Percentiles rank a stretch among this genome's conserved stretches.
phyloP scores from a whole-genome alignment of 2,329 filamentous ascomycete genomes.

The Fusarium stilboides region DNA sequence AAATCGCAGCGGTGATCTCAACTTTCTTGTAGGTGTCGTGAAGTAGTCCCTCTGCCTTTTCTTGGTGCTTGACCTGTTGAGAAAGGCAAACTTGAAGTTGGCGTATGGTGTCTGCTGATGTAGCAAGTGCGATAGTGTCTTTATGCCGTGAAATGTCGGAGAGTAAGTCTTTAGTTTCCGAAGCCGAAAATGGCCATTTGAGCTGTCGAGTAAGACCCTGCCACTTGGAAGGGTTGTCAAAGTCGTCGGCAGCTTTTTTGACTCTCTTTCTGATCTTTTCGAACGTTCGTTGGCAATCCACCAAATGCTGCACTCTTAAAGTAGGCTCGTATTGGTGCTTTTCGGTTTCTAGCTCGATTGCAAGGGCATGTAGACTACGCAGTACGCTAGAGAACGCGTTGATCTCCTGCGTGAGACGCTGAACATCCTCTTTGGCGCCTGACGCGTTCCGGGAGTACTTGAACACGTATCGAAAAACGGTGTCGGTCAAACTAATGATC shows the following conservation, averaged over 20 bases:
- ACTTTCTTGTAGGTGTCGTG: no score
- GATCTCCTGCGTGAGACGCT: constrained; percentile 4
- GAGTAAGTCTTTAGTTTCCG: constrained; percentile 2
- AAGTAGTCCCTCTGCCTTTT: neutral
- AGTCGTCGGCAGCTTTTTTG: no score
- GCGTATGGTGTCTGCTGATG: neutral
- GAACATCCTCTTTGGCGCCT: constrained; percentile 6
- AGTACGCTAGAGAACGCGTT: constrained; percentile 10
- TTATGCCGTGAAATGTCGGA: constrained; percentile 7
- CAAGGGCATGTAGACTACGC: neutral
- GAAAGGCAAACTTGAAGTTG: neutral
- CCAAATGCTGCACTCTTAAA: no score
- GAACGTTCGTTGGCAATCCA: constrained; percentile 1
- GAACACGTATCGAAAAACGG: constrained; percentile 6
- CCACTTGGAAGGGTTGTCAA: no score
- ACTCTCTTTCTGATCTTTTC: no score
- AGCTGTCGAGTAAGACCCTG: neutral
- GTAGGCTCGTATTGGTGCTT: no score
- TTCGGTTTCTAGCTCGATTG: constrained; percentile 14
- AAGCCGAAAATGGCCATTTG: constrained; percentile 12
- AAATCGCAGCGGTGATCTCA: no score
- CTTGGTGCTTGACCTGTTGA: neutral
- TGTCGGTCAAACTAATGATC: constrained; percentile 27
- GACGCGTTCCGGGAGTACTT: constrained; percentile 17
- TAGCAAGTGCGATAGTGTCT: neutral